Conservation (phyloP, 176 grass and related monocot species). For the Paspalum notatum region DNA sequence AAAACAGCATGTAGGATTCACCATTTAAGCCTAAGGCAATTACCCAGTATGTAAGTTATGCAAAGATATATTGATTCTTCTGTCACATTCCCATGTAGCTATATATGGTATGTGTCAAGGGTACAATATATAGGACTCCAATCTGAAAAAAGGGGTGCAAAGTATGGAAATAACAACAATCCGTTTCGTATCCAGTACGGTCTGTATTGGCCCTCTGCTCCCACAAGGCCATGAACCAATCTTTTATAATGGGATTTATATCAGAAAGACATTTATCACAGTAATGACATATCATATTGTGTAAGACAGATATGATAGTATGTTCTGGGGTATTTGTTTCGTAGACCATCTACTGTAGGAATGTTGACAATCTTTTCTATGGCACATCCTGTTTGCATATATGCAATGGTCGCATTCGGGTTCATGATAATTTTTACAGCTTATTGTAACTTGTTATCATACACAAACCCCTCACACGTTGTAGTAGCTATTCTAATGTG, state of each 20-base stretch:
- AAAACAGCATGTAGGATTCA: background rate
- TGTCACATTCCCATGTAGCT: background rate
- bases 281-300: background rate
- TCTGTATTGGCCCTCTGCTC: background rate
- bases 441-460: slow-evolving; percentile 12
- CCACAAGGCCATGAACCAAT: background rate
- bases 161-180: background rate
- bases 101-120: background rate
- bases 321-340: background rate
- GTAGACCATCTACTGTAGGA: background rate
- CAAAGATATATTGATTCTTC: background rate
- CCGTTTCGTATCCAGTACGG: background rate
- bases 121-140: background rate
- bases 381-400: background rate
- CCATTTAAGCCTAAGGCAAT: background rate
- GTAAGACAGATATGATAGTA: background rate
- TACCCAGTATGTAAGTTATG: background rate
- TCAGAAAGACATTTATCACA: background rate
- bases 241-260: background rate
- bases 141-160: background rate
- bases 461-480: background rate
- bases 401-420: background rate
- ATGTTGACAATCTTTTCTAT: background rate
- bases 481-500: background rate
- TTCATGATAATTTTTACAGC: slow-evolving; percentile 19